These are phyloP conservation scores for Saccharomyces hybrid DNA, from an alignment of 1,139 yeast genomes.

Conservation along the genomic window DNA sequence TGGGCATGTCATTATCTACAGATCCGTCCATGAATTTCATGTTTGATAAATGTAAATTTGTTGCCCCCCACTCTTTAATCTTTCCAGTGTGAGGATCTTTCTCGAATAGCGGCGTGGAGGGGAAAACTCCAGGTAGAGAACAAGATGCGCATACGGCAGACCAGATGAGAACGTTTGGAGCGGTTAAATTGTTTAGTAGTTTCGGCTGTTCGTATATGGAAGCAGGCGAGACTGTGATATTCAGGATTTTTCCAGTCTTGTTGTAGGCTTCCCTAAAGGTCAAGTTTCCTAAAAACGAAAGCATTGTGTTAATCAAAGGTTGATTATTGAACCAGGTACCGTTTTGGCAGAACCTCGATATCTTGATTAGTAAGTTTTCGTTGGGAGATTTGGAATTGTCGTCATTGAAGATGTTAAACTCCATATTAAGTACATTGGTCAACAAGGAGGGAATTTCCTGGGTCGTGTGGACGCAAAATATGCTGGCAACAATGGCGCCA, in stretches of 20 bases:
- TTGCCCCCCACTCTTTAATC: conserved; percentile 61
- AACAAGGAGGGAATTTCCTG: conserved; percentile 60
- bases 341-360: conserved; percentile 38
- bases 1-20: conserved; percentile 89
- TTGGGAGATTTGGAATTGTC: conserved; percentile 40
- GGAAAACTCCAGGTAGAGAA: conserved; percentile 85
- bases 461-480: conserved; percentile 72
- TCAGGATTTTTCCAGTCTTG: conserved; percentile 76
- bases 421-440: conserved; percentile 45
- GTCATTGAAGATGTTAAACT: conserved; percentile 66
- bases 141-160: conserved; percentile 98
- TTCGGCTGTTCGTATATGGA: conserved; percentile 76
- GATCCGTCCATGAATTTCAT: conserved; percentile 91
- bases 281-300: conserved; percentile 75
- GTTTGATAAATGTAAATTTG: conserved; percentile 36
- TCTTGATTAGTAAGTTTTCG: conserved; percentile 41
- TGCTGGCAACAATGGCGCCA: conserved; percentile 90
- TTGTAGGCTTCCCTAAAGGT: conserved; percentile 93
- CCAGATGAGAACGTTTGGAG: conserved; percentile 92
- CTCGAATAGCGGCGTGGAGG: conserved; percentile 78
- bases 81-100: conserved; percentile 63
- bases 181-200: conserved; percentile 78
- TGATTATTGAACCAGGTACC: conserved; percentile 87
- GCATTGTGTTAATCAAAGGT: conserved; percentile 66
- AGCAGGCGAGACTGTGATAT: conserved; percentile 86